These are phyloP conservation scores for Boletus subparvulus DNA, from an alignment of 768 basidiomycete genomes.

Conservation along the genomic window DNA sequence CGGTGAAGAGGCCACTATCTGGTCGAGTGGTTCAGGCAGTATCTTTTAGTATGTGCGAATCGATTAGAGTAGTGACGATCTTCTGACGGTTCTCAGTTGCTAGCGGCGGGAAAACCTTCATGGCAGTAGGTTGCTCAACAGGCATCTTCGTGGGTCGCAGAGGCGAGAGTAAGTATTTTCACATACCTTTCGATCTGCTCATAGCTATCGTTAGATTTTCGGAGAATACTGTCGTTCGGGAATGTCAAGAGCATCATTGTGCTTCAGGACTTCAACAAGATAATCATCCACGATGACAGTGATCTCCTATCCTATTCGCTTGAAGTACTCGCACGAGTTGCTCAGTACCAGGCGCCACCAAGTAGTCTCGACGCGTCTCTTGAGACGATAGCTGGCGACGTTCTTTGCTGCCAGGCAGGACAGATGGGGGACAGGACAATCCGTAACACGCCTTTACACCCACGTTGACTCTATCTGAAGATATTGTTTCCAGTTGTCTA, in stretches of 20 bases:
- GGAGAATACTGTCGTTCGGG: slow-evolving; percentile 50
- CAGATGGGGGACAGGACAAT: slow-evolving; percentile 53
- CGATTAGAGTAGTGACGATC: neutral
- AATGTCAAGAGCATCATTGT: slow-evolving; percentile 57
- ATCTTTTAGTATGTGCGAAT: slow-evolving; percentile 54
- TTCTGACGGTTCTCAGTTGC: slow-evolving; percentile 35
- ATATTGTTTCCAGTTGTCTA: slow-evolving; percentile 55
- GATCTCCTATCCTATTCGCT: slow-evolving; percentile 66
- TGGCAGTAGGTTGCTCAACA: slow-evolving; percentile 64
- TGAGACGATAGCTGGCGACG: slow-evolving; percentile 59
- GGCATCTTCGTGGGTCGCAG: slow-evolving; percentile 67
- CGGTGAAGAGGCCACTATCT: slow-evolving; percentile 39
- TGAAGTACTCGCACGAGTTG: slow-evolving; percentile 63
- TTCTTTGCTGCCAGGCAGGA: slow-evolving; percentile 63
- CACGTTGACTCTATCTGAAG: slow-evolving; percentile 4
- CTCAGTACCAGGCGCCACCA: slow-evolving; percentile 45
- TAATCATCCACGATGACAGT: slow-evolving; percentile 62
- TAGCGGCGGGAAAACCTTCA: slow-evolving; percentile 49
- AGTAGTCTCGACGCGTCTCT: slow-evolving; percentile 53
- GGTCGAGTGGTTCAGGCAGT: slow-evolving; percentile 62
- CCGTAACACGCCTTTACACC: slow-evolving; percentile 39
- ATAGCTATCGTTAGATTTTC: slow-evolving; percentile 46
- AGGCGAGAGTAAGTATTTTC: slow-evolving; percentile 48
- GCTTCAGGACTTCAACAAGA: slow-evolving; percentile 60
- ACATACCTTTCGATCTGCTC: neutral